Conservation (phyloP, 805 yeast genomes). For the Saccharomycopsis javanensis region DNA sequence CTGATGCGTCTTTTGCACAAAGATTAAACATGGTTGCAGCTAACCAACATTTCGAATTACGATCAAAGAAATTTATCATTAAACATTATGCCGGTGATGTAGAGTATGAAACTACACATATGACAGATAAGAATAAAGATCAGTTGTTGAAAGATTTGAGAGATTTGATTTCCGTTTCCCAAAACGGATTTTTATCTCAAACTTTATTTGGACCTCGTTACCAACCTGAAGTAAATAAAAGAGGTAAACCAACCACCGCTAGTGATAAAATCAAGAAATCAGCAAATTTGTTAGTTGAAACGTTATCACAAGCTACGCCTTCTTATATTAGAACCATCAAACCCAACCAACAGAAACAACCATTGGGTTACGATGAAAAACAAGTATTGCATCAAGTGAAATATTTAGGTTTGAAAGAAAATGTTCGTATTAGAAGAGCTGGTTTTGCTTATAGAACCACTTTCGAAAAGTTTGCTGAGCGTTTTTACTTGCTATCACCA, state of each 20-base stretch:
- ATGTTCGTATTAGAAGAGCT: conserved; percentile 95
- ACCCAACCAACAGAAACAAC: conserved; percentile 89
- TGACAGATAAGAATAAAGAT: conserved; percentile 97
- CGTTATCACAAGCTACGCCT: conserved; percentile 84
- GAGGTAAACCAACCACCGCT: conserved; percentile 87
- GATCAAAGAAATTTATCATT: conserved; percentile 78
- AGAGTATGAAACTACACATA: conserved; percentile 74
- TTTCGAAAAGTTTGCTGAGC: conserved; percentile 89
- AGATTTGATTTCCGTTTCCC: conserved; percentile 65
- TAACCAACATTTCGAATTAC: conserved; percentile 81
- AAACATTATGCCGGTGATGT: conserved; percentile 99
- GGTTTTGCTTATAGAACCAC: conserved; percentile 98
- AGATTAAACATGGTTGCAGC: conserved; percentile 73
- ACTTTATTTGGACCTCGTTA: conserved; percentile 36
- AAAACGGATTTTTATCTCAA: conserved; percentile 44
- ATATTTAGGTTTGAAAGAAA: conserved; percentile 91
- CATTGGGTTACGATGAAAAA: conserved; percentile 77
- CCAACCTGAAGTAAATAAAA: conserved; percentile 57
- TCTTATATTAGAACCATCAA: conserved; percentile 96
- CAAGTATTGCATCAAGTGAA: conserved; percentile 94
- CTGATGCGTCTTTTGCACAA: conserved; percentile 93
- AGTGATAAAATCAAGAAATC: conserved; percentile 87
- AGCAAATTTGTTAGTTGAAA: conserved; percentile 84
- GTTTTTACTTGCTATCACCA: conserved; percentile 81
- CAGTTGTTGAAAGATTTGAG: conserved; percentile 81